phyloP scores from a whole-genome alignment of 192 early-diverging fungal genomes.

The Coemansia sp. region DNA sequence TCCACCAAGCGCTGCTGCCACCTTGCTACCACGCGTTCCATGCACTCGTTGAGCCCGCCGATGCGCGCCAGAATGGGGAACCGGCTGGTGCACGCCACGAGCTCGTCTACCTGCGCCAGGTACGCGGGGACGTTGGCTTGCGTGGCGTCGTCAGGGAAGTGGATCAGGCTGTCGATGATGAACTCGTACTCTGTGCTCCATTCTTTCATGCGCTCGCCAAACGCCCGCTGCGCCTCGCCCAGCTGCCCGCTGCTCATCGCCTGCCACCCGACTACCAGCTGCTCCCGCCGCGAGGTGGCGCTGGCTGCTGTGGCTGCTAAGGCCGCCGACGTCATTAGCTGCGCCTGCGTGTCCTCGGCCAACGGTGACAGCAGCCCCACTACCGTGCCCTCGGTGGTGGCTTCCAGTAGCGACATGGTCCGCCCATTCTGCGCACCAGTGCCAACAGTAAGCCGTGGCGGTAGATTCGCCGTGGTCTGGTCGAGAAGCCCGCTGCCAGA shows the following conservation, averaged over 20 bases:
- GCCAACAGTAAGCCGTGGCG: not conserved
- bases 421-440: conserved; percentile 9
- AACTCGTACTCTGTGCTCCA: conserved; percentile 49
- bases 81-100: conserved; percentile 14
- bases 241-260: conserved; percentile 35
- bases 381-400: conserved; percentile 46
- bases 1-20: conserved; percentile 45
- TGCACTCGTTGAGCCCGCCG: conserved; percentile 36
- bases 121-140: conserved; percentile 10
- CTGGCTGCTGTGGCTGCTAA: not conserved
- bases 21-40: conserved; percentile 22
- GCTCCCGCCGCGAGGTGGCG: not conserved
- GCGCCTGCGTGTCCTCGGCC: conserved; percentile 7
- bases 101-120: conserved; percentile 33
- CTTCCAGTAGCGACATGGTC: conserved; percentile 48
- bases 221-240: conserved; percentile 25
- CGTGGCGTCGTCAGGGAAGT: conserved; percentile 32
- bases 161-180: conserved; percentile 38
- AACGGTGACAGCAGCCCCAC: conserved; percentile 45
- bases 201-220: conserved; percentile 23
- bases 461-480: not conserved
- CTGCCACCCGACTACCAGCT: conserved; percentile 44
- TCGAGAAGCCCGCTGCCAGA: conserved; percentile 45
- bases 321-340: not conserved
- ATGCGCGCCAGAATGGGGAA: conserved; percentile 42